Evolutionary conservation across 306 rosid species (phyloP), one percentile per base, ranked within the genome.

Genomic region (Casuarina cunninghamiana): DNA sequence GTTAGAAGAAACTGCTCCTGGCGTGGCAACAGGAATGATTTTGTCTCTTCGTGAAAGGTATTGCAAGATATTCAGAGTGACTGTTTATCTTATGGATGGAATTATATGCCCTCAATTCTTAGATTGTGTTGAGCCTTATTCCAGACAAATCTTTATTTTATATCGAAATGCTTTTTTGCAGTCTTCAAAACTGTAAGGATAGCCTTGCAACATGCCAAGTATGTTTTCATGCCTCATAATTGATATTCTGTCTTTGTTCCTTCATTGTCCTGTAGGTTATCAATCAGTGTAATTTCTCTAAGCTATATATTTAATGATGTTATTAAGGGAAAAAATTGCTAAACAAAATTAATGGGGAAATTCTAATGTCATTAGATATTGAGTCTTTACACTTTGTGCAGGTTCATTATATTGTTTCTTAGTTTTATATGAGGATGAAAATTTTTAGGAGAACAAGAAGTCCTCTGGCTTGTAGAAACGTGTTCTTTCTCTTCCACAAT

Each of bases 11-110:
- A 88, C 97, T 75, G 93, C 94, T 78, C 92, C 96, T 42, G 96
- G 97, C 6, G 91, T 84, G 17, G 89, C 97, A 60, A 94, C 98
- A 19, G 93, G 96, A 78, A 94, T 92, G 98, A 94, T 94, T 75
- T 87, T 92, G 88, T 84, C 96, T 58, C 96, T 92, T 80, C 98
- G 97, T n/a, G 97, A 92, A 88, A 85, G 96, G 98, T 94, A 85
- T 42, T 19, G 10, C 49, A 71, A 48, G 51, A 54, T 48, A 67
- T 26, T 15, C 69, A 35, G 48, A 72, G 17, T 65, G 53, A 43
- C 66, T 9, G 69, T 50, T 49, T 1, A 17, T 37, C 66, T 45
- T 21, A 17, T 37, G 17, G 58, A 16, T 58, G 46, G 41, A 68
- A 21, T 46, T 72, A 35, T 77, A 38, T 39, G 55, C 57, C 15